Conservation (phyloP, 345 rosid genomes). For the Mercurialis annua region DNA sequence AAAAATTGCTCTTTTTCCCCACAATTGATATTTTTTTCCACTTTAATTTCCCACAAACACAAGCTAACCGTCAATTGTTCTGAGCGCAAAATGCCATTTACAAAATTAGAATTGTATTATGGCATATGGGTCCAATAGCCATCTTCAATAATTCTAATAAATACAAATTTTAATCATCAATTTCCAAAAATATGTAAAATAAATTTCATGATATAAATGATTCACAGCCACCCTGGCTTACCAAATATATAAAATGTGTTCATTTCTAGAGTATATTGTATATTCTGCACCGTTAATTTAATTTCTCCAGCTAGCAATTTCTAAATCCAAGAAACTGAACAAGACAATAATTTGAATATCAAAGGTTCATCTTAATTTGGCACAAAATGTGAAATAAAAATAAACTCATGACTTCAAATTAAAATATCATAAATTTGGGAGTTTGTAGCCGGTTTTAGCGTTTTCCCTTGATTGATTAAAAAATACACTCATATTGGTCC, state of each 20-base stretch:
- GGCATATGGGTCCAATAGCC: neutral
- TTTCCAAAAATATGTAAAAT: neutral
- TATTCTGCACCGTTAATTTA: constrained; percentile 28
- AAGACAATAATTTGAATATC: constrained; percentile 13
- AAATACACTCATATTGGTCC: too few relatives aligned
- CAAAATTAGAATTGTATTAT: too few relatives aligned
- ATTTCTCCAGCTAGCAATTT: neutral
- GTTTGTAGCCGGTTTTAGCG: too few relatives aligned
- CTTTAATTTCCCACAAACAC: too few relatives aligned
- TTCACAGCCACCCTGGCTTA: constrained; percentile 5
- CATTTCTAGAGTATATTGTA: neutral
- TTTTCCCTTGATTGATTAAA: too few relatives aligned
- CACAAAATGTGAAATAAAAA: too few relatives aligned
- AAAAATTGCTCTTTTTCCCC: neutral
- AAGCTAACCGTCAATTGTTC: constrained; percentile 8
- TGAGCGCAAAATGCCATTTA: neutral
- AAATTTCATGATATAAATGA: neutral
- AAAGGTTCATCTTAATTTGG: too few relatives aligned
- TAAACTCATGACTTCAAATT: too few relatives aligned
- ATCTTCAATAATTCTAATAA: constrained; percentile 11
- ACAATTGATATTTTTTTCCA: constrained; percentile 7
- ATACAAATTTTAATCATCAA: neutral
- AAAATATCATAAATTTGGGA: too few relatives aligned
- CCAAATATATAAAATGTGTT: too few relatives aligned
- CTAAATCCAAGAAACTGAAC: neutral